phyloP scores from a whole-genome alignment of 2,329 filamentous ascomycete genomes.

The Lecanoromycetidae sp. region DNA sequence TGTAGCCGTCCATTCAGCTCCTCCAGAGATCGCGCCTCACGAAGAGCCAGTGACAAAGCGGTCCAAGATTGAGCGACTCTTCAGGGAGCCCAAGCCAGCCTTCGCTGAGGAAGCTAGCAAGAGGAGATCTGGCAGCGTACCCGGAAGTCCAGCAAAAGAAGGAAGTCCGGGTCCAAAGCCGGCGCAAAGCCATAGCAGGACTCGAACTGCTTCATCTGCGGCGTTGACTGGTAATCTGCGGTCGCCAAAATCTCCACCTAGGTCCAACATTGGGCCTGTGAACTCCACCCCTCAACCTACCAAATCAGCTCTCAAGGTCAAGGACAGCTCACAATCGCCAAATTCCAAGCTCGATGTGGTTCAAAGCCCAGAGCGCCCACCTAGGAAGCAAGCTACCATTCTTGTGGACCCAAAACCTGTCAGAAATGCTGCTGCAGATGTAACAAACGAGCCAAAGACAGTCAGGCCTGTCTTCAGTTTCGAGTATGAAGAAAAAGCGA shows the following conservation, averaged over 20 bases:
- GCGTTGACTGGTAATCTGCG: conserved; percentile 4
- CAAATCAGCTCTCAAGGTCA: not conserved
- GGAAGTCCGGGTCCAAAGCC: not conserved
- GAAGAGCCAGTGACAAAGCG: conserved; percentile 2
- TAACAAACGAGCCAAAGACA: no score
- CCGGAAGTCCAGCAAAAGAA: conserved; percentile 1
- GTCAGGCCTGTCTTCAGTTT: not conserved
- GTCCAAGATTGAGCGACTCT: conserved; percentile 7
- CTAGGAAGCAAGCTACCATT: not conserved
- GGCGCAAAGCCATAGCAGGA: conserved; percentile 10
- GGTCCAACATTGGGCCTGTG: conserved; percentile 4
- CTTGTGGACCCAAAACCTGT: not conserved
- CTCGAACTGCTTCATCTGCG: conserved; percentile 13
- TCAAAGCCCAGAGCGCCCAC: not conserved
- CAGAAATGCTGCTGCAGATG: not conserved
- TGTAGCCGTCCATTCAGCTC: conserved; percentile 3
- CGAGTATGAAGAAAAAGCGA: conserved; percentile 21
- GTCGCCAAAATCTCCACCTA: not conserved
- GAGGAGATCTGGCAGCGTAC: conserved; percentile 2
- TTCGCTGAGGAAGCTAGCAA: not conserved
- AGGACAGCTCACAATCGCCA: not conserved
- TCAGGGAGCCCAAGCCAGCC: not conserved
- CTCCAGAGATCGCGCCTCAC: not conserved
- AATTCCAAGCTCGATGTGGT: no score
- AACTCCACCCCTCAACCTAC: not conserved